Base-by-base conservation (phyloP, 169 alveolate genomes). In the Blepharisma undulans region DNA sequence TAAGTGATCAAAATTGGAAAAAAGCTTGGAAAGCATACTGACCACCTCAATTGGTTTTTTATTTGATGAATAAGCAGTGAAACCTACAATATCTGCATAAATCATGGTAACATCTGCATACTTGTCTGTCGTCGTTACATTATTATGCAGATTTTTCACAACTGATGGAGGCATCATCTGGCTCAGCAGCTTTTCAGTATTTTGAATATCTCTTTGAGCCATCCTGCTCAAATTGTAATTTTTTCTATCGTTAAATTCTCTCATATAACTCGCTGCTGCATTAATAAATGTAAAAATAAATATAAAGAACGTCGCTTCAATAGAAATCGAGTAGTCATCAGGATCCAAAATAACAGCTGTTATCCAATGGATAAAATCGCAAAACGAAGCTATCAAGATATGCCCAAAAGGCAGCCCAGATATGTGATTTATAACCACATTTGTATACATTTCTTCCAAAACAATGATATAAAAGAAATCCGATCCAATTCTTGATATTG, bases 71-170 rank as follows among this genome's bases (percentile, higher is more conserved):
- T 98, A 98, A 21, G 96, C 96, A 32, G 99, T 99, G 92, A 99
- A 99, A n/a, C 99, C 99, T 72, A 98, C 98, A 34, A 99, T 99
- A 94, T 99, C 99, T 22, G 99, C 99, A 92, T 98, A 99, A 22
- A 99, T 97, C 87, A 99, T 95, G 22, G 99, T 98, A 90, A 99
- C 99, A 89, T 98, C 96, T 33, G 98, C 99, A 90, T 98, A 98
- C 21, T 96, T 96, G 92, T 98, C 98, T 5, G 97, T 98, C 25
- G 97, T 78, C 59, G 92, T 86, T 10, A 87, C 60, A 36, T 91
- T 84, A 4, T 94, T 95, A 16, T 92, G 93, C 61, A 92, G 93
- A 27, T 92, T 91, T 36, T 72, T 91, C 7, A 92, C 86, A 77
- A 89, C 93, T 71, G 59, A 29, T 19, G 80, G 92, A 81, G 92